Conservation (phyloP, 2,329 filamentous ascomycete genomes). For the Aureobasidium sp. region DNA sequence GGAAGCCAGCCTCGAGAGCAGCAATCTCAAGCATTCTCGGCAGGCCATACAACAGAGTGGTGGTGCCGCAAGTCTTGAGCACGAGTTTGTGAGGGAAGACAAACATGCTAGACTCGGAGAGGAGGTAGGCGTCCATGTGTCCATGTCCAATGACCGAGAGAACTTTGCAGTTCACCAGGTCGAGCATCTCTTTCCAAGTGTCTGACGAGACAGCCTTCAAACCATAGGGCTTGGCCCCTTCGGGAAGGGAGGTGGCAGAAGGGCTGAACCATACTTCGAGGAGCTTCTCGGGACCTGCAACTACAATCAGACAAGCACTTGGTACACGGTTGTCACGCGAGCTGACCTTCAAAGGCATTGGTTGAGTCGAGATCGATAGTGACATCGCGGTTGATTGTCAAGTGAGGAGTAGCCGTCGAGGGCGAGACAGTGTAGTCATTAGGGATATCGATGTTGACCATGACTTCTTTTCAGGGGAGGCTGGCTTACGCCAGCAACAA, state of each 20-base stretch:
- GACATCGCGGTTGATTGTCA: constrained; percentile 96
- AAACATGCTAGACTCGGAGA: constrained; percentile 99
- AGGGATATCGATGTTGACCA: constrained; percentile 78
- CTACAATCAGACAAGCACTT: not conserved
- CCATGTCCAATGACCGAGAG: constrained; percentile 90
- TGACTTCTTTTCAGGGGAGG: constrained; percentile 52
- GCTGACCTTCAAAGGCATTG: constrained; percentile 78
- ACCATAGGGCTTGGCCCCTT: constrained; percentile 63
- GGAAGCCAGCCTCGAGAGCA: constrained; percentile 79
- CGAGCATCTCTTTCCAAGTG: constrained; percentile 92
- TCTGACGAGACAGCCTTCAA: constrained; percentile 80
- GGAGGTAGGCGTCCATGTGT: constrained; percentile 88
- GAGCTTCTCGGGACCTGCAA: constrained; percentile 75
- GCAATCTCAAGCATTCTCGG: constrained; percentile 91
- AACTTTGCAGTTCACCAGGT: constrained; percentile 97
- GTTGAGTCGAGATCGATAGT: constrained; percentile 86
- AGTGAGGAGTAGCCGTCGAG: constrained; percentile 73
- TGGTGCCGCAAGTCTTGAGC: constrained; percentile 96
- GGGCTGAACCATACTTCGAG: constrained; percentile 97
- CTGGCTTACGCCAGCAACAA: constrained; percentile 86
- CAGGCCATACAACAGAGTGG: constrained; percentile 81
- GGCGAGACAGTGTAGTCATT: constrained; percentile 70
- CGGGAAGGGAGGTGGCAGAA: constrained; percentile 64
- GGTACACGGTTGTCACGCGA: not conserved
- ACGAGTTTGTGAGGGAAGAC: constrained; percentile 99